Base-by-base conservation (phyloP, 148 eudicot genomes). In the Pouteria glomerata region DNA sequence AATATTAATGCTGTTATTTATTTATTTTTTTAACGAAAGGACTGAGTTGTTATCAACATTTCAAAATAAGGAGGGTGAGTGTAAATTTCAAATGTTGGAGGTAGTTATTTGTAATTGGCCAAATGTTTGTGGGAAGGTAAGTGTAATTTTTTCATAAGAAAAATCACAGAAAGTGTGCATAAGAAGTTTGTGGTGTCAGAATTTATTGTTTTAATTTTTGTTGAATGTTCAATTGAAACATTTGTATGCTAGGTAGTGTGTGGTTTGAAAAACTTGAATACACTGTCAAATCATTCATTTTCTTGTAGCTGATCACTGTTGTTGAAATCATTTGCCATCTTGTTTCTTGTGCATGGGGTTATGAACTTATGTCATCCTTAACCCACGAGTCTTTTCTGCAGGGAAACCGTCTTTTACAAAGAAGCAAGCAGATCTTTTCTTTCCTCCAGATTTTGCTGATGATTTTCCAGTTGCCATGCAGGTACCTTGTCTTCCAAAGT, bases 391-490 rank as follows among this genome's bases (percentile, higher is more conserved):
- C 41, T 56, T 24, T 31, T 83, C 26, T 79, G 77, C 86, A 95
- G 98, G 98, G 56, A 91, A 85, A 73, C 84, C 94, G 37, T 83
- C 93, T 48, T 95, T 95, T 72, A 59, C 92, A 3, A 95, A 95
- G 82, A 95, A 95, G 73, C 98, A 95, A 78, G 97, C 97, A 50
- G 98, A 95, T 85, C 90, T 95, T 24, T 95, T 95, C 81, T 95
- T 95, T 53, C 98, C 98, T 73, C 98, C 97, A 33, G 98, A 95
- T 80, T 95, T 95, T 85, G 93, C 86, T 26, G 98, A 95, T 68
- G 97, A 95, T 71, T 95, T 95, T 76, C 98, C 98, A 4, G 98
- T 95, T 37, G 78, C 98, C 61, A 95, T 95, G 98, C 98, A 95
- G 98, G 98, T 95, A 76, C 18, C 11, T 74, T 37, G 19, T 73